Conservation (phyloP, 2,329 filamentous ascomycete genomes). For the Sphaerulina musiva region DNA sequence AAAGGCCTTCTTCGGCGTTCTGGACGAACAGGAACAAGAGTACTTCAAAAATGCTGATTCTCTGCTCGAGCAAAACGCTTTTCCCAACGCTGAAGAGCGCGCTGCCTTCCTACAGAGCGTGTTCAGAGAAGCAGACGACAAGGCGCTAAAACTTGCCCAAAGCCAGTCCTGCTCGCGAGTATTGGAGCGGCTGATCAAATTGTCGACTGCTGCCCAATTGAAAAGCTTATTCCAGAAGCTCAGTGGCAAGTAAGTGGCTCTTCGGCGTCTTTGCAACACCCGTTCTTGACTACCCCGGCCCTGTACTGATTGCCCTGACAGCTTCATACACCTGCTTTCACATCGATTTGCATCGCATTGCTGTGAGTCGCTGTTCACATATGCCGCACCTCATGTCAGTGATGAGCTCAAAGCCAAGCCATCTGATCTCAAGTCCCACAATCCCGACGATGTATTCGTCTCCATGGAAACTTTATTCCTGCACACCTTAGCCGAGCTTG, state of each 20-base stretch:
- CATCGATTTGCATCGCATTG: conserved; percentile 97
- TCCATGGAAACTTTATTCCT: conserved; percentile 84
- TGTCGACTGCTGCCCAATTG: conserved; percentile 72
- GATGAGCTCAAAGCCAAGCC: conserved; percentile 55
- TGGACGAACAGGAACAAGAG: conserved; percentile 88
- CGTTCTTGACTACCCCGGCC: too few species aligned
- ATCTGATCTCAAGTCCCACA: conserved; percentile 36
- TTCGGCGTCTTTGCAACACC: background rate
- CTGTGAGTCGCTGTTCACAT: conserved; percentile 85
- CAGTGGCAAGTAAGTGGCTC: conserved; percentile 56
- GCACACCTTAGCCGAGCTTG: conserved; percentile 76
- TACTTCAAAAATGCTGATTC: conserved; percentile 90
- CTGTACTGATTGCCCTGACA: conserved; percentile 24
- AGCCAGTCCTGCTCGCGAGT: conserved; percentile 92
- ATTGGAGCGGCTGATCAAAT: conserved; percentile 81
- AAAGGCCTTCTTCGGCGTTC: conserved; percentile 82
- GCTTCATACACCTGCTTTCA: conserved; percentile 79
- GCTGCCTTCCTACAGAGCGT: conserved; percentile 63
- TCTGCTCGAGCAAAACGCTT: conserved; percentile 78
- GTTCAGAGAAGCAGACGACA: conserved; percentile 77
- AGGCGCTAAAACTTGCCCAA: conserved; percentile 92
- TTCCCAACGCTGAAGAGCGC: conserved; percentile 61
- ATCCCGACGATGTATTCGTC: conserved; percentile 47
- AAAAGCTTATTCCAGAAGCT: conserved; percentile 84
- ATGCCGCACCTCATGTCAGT: conserved; percentile 71